Conservation (phyloP, 129 eudicot genomes). For the Artemisia annua region DNA sequence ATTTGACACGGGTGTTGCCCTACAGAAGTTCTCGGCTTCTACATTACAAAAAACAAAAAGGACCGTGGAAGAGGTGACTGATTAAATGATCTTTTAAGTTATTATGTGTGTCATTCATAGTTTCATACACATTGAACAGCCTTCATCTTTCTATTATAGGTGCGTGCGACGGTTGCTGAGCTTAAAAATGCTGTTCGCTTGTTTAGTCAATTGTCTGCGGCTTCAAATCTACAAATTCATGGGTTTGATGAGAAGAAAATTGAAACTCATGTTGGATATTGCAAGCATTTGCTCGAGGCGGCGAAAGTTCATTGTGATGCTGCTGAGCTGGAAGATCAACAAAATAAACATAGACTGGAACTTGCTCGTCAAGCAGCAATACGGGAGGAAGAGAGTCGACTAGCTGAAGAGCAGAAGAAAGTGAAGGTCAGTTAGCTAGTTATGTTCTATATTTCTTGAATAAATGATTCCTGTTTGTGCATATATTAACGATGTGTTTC, state of each 20-base stretch:
- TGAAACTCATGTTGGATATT: conserved; percentile 89
- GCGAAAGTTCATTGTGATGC: conserved; percentile 88
- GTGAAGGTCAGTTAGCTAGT: conserved; percentile 49
- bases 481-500: conserved; percentile 30
- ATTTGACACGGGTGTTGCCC: conserved; percentile 84
- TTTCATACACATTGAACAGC: not conserved
- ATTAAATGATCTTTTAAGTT: conserved; percentile 13
- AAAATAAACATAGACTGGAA: conserved; percentile 68
- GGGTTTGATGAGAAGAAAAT: conserved; percentile 98
- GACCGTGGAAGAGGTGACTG: conserved; percentile 80
- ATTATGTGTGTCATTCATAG: not conserved
- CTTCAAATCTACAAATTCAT: conserved; percentile 75
- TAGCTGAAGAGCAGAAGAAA: conserved; percentile 88
- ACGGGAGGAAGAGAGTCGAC: conserved; percentile 82
- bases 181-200: conserved; percentile 84
- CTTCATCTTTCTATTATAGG: conserved; percentile 33
- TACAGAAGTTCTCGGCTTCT: conserved; percentile 94
- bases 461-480: conserved; percentile 3
- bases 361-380: conserved; percentile 82
- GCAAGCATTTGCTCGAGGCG: conserved; percentile 89
- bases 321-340: conserved; percentile 87
- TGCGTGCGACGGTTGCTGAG: conserved; percentile 89
- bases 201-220: conserved; percentile 76
- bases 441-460: not conserved
- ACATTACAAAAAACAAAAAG: conserved; percentile 82